Evolutionary conservation across 306 rosid species (phyloP).

Genomic region (Cicer arietinum): DNA sequence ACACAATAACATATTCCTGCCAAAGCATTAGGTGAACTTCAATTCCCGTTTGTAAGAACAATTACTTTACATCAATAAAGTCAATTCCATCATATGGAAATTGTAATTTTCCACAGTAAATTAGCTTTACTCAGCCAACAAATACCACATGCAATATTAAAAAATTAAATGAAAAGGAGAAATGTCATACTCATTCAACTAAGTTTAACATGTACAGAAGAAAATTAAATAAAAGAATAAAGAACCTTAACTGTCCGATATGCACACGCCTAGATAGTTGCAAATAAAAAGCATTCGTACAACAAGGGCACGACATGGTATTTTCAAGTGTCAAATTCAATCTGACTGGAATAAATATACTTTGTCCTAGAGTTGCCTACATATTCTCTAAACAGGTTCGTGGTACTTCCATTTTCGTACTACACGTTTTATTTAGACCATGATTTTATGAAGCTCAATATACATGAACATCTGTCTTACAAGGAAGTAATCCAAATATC

Average conservation of each 20-base stretch:
- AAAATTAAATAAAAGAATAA: not conserved
- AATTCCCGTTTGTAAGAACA: constrained; percentile 11
- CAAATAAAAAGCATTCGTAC: not conserved
- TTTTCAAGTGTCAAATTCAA: not conserved
- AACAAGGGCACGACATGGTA: not conserved
- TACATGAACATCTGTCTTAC: not conserved
- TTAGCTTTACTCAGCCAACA: not conserved
- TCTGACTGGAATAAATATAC: not conserved
- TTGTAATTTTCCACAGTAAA: not conserved
- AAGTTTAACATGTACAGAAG: constrained; percentile 14
- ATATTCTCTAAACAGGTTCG: not conserved
- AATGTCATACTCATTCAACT: not conserved
- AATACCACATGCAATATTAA: not conserved
- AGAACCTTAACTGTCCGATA: constrained; percentile 2
- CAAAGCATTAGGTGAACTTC: constrained; percentile 38
- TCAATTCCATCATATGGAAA: not conserved
- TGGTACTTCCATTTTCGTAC: not conserved
- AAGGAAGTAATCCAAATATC: not conserved
- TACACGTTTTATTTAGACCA: constrained; percentile 1
- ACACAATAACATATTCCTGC: constrained; percentile 95
- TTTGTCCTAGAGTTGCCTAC: not conserved
- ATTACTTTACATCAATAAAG: constrained; percentile 9
- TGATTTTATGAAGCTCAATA: not conserved
- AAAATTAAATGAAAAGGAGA: not conserved
- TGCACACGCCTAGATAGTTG: not conserved